These are phyloP conservation scores for Hansenula lynferdii DNA, from an alignment of 1,139 yeast species.

Conservation along the genomic window DNA sequence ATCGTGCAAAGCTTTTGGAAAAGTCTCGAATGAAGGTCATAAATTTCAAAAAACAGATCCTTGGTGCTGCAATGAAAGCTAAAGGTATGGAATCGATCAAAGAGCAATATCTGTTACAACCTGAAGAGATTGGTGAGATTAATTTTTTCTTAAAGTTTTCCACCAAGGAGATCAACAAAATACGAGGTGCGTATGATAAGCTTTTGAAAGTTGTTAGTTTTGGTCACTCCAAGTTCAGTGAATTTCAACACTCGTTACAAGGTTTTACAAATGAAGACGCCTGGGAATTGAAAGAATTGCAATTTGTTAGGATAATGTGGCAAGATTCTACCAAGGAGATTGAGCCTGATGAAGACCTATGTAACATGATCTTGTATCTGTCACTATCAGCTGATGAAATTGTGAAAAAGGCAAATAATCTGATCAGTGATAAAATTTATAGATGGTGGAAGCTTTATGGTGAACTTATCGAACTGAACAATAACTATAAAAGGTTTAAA, in stretches of 20 bases:
- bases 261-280: constrained; percentile 21
- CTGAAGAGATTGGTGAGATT: constrained; percentile 46
- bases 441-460: constrained; percentile 48
- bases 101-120: constrained; percentile 21
- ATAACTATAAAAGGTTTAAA: constrained; percentile 23
- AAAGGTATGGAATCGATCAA: constrained; percentile 3
- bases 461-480: constrained; percentile 27
- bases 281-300: constrained; percentile 22
- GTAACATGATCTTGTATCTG: constrained; percentile 18
- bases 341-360: constrained; percentile 18
- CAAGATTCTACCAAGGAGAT: constrained; percentile 14
- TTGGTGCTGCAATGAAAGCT: constrained; percentile 3
- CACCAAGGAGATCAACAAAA: constrained; percentile 38
- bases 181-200: constrained; percentile 29
- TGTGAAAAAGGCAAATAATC: constrained; percentile 32
- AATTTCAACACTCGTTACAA: constrained; percentile 26
- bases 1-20: constrained; percentile 21
- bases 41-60: constrained; percentile 25
- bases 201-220: constrained; percentile 42
- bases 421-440: constrained; percentile 36
- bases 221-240: constrained; percentile 40
- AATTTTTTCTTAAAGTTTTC: constrained; percentile 54
- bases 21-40: constrained; percentile 28
- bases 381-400: constrained; percentile 32
- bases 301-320: constrained; percentile 14